A percentile compares a stretch with the other conserved stretches of the same genome.
phyloP scores from a whole-genome alignment of 208 protist species.

The Wallacemonas sp. region DNA sequence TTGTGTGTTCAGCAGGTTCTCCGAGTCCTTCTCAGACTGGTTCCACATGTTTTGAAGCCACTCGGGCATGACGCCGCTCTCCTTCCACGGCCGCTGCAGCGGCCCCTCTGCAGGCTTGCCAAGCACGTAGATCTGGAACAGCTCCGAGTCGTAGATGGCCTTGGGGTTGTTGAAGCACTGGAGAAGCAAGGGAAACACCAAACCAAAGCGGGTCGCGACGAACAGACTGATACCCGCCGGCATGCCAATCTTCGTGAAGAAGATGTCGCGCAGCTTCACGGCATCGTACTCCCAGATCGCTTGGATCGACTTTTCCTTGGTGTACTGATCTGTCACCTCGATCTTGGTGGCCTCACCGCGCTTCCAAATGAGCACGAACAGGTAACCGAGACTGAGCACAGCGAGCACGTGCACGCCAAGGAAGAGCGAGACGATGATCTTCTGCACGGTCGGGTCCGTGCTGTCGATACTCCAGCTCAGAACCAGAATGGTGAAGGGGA shows the following conservation, averaged over 20 bases:
- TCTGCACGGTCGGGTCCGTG: slow-evolving; percentile 68
- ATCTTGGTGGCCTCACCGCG: slow-evolving; percentile 39
- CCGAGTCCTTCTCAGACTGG: slow-evolving; percentile 37
- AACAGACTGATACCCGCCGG: slow-evolving; percentile 54
- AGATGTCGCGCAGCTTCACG: slow-evolving; percentile 65
- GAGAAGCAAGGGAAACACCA: slow-evolving; percentile 76
- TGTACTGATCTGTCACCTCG: slow-evolving; percentile 57
- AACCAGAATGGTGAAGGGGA: slow-evolving; percentile 64
- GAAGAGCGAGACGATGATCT: slow-evolving; percentile 56
- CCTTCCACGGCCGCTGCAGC: slow-evolving; percentile 75
- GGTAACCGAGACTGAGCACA: slow-evolving; percentile 36
- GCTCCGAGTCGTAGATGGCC: slow-evolving; percentile 54
- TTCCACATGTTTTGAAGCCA: slow-evolving; percentile 63
- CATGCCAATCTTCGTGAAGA: slow-evolving; percentile 59
- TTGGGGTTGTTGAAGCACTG: slow-evolving; percentile 84
- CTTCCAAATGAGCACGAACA: slow-evolving; percentile 58
- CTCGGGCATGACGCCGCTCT: slow-evolving; percentile 50
- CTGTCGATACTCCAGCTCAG: slow-evolving; percentile 83
- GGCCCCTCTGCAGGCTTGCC: slow-evolving; percentile 40
- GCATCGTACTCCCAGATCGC: slow-evolving; percentile 72
- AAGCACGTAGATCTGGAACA: slow-evolving; percentile 71
- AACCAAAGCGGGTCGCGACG: slow-evolving; percentile 46
- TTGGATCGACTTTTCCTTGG: slow-evolving; percentile 41
- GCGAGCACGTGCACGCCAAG: slow-evolving; percentile 51
- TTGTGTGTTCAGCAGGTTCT: slow-evolving; percentile 22